Evolutionary conservation across 1,139 yeast genomes (phyloP).

Genomic region (Candida freyschussii): DNA sequence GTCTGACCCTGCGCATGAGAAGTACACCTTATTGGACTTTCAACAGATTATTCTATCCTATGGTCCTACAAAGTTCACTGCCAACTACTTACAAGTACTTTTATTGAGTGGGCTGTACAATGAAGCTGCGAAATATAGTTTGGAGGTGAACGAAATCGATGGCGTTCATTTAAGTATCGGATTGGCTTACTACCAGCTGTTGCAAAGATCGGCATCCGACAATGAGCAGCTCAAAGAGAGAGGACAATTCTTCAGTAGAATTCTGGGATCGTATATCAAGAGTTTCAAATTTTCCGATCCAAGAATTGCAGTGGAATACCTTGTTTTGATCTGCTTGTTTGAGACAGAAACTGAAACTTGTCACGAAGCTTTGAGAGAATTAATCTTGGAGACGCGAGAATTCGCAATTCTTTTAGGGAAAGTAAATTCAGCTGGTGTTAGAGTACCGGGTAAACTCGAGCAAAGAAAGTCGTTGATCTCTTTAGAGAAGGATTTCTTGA

Average conservation of each 20-base stretch:
- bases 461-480: constrained; percentile 65
- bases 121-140: constrained; percentile 69
- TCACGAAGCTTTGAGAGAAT: constrained; percentile 78
- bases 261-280: constrained; percentile 69
- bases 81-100: constrained; percentile 71
- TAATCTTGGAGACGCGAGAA: constrained; percentile 82
- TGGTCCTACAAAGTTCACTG: constrained; percentile 70
- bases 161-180: constrained; percentile 89
- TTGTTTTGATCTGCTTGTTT: constrained; percentile 63
- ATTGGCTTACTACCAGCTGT: constrained; percentile 67
- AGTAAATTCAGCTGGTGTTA: constrained; percentile 64
- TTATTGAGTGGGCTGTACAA: constrained; percentile 78
- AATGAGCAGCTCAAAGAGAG: constrained; percentile 25
- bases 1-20: constrained; percentile 58
- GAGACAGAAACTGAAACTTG: constrained; percentile 51
- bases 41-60: constrained; percentile 66
- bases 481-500: constrained; percentile 51
- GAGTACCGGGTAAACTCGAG: constrained; percentile 83
- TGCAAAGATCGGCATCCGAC: constrained; percentile 42
- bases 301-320: constrained; percentile 82
- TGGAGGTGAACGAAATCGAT: constrained; percentile 68
- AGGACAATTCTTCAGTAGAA: constrained; percentile 52
- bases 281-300: constrained; percentile 85
- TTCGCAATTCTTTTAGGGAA: constrained; percentile 79
- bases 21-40: constrained; percentile 67